Conservation (phyloP, 306 rosid species). For the Herpetospermum pedunculosum region DNA sequence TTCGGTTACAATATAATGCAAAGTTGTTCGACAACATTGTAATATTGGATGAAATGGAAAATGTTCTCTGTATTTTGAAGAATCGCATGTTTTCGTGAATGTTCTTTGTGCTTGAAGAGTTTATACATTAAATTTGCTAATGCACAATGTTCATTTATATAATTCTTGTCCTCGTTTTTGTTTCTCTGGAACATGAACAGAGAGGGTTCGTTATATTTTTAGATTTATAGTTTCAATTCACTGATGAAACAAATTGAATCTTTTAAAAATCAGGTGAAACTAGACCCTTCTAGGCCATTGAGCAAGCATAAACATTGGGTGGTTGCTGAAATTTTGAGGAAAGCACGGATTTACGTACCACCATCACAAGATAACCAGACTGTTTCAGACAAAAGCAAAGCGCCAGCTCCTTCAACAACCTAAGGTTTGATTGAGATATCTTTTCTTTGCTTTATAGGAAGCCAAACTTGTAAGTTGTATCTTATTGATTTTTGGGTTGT, state of each 20-base stretch:
- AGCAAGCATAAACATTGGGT: slow-evolving; percentile 80
- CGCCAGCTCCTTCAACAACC: not conserved
- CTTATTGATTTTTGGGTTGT: not conserved
- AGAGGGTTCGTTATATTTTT: not conserved
- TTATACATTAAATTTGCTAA: not conserved
- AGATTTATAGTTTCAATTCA: not conserved
- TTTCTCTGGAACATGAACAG: not conserved
- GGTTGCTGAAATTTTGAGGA: slow-evolving; percentile 77
- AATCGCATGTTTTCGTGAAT: not conserved
- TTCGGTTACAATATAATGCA: not conserved
- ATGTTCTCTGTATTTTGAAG: not conserved
- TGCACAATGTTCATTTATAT: not conserved
- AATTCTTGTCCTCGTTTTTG: not conserved
- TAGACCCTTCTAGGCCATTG: slow-evolving; percentile 75
- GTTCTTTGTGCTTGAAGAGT: not conserved
- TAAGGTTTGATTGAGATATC: not conserved
- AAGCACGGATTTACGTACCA: slow-evolving; percentile 65
- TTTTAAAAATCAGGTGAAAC: slow-evolving; percentile 37
- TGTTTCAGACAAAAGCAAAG: not conserved
- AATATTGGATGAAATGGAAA: not conserved
- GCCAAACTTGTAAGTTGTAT: not conserved
- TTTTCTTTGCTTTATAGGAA: not conserved
- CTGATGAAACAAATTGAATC: not conserved
- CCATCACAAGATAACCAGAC: slow-evolving; percentile 19
- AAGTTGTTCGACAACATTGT: not conserved